These are phyloP conservation scores for Elaeagnus macrophylla DNA, from an alignment of 306 rosid genomes.

Conservation along the genomic window DNA sequence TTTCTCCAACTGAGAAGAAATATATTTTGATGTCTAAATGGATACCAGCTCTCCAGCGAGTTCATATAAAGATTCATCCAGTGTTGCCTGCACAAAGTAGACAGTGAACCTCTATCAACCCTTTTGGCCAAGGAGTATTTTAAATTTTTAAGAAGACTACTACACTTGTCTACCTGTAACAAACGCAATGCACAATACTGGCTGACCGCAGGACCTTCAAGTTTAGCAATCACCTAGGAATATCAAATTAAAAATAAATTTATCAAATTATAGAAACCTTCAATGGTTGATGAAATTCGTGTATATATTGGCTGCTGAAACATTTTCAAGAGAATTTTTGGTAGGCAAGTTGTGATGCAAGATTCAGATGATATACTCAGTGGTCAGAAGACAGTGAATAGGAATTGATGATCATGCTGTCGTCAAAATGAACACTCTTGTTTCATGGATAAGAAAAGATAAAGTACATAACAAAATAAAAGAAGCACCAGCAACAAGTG, in stretches of 20 bases:
- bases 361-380: not conserved
- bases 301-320: not conserved
- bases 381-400: too few species aligned
- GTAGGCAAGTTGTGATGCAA: not conserved
- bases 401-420: too few species aligned
- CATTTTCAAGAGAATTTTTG: not conserved
- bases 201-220: constrained; percentile 96
- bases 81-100: constrained; percentile 67
- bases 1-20: constrained; percentile 1
- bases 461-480: too few species aligned
- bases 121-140: constrained; percentile 3
- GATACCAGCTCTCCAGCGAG: constrained; percentile 97
- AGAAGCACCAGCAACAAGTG: too few species aligned
- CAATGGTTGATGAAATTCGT: not conserved
- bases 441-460: too few species aligned
- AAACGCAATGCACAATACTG: constrained; percentile 88
- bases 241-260: constrained; percentile 24
- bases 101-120: constrained; percentile 11
- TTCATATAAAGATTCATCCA: constrained; percentile 89
- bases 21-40: constrained; percentile 9
- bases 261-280: constrained; percentile 1
- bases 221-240: constrained; percentile 89
- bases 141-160: constrained; percentile 1
- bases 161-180: constrained; percentile 49
- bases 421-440: too few species aligned